A percentile compares a stretch with the other conserved stretches of the same genome.
phyloP scores from a whole-genome alignment of 78 protist species.

The Polysphondylium violaceum region DNA sequence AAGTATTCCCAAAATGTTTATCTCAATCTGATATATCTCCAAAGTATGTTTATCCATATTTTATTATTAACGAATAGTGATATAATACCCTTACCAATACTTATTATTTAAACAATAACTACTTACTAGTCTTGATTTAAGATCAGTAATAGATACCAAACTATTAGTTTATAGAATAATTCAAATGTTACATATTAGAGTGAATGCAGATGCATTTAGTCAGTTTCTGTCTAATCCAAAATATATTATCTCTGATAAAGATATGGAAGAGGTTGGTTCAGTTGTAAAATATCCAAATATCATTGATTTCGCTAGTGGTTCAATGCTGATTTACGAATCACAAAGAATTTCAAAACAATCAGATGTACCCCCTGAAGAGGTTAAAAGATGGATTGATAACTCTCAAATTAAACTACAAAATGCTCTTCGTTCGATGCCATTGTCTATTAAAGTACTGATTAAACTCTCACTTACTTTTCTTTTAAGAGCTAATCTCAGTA shows the following conservation, averaged over 20 bases:
- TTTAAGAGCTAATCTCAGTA: background rate
- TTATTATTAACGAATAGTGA: no score
- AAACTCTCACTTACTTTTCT: background rate
- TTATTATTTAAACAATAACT: no score
- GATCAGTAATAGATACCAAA: background rate
- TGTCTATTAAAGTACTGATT: background rate
- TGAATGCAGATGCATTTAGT: slow-evolving; percentile 25
- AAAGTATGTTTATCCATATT: no score
- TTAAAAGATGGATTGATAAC: slow-evolving; percentile 7
- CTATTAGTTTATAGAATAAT: slow-evolving; percentile 11
- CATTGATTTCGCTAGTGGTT: slow-evolving; percentile 17
- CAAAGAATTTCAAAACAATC: background rate
- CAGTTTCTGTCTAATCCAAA: slow-evolving; percentile 14
- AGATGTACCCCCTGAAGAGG: background rate
- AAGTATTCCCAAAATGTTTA: slow-evolving; percentile 17
- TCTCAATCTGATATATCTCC: background rate
- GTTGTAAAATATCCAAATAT: slow-evolving; percentile 13
- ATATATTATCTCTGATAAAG: slow-evolving; percentile 2
- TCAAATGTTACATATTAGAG: slow-evolving; percentile 20
- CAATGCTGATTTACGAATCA: slow-evolving; percentile 6
- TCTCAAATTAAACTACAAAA: slow-evolving; percentile 5
- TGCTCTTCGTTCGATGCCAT: slow-evolving; percentile 49
- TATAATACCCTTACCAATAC: no score
- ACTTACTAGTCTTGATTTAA: background rate
- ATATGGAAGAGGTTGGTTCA: slow-evolving; percentile 54